Percentiles rank a stretch among this genome's conserved stretches.
phyloP scores from a whole-genome alignment of 345 rosid species.

The Trapa bicornis region DNA sequence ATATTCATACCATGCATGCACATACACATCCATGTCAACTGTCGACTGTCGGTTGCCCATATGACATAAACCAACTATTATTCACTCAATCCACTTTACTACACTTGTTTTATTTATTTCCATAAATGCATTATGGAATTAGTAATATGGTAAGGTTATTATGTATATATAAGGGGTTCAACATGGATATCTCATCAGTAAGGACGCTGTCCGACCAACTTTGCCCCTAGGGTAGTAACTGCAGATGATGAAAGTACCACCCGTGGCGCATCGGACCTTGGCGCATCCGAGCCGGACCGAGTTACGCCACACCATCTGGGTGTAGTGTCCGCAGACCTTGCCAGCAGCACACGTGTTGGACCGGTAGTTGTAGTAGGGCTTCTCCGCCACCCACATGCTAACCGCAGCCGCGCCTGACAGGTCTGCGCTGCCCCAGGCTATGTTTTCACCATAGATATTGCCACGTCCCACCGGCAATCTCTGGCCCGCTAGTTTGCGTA shows the following conservation, averaged over 20 bases:
- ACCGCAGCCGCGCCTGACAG: background rate
- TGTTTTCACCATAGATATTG: conserved; percentile 8
- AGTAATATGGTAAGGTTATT: too few relatives aligned
- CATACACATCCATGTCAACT: too few relatives aligned
- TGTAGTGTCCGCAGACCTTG: conserved; percentile 3
- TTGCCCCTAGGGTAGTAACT: conserved; percentile 3
- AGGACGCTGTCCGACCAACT: background rate
- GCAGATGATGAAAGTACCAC: background rate
- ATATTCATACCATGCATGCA: too few relatives aligned
- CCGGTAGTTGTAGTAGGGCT: conserved; percentile 1
- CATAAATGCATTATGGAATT: too few relatives aligned
- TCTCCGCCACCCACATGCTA: conserved; percentile 5
- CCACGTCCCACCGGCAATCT: background rate
- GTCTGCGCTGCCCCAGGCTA: background rate
- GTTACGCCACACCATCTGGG: conserved; percentile 2
- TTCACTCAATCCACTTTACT: too few relatives aligned
- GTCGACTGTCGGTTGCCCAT: too few relatives aligned
- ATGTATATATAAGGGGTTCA: too few relatives aligned
- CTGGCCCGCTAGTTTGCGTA: background rate
- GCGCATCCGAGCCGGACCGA: conserved; percentile 3
- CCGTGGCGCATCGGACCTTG: background rate
- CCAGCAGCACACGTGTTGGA: background rate
- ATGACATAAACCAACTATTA: too few relatives aligned
- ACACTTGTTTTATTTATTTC: too few relatives aligned
- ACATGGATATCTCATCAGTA: background rate